Conservation (phyloP, 1,284 basidiomycete species). For the Cutaneotrichosporon spelunceum region DNA sequence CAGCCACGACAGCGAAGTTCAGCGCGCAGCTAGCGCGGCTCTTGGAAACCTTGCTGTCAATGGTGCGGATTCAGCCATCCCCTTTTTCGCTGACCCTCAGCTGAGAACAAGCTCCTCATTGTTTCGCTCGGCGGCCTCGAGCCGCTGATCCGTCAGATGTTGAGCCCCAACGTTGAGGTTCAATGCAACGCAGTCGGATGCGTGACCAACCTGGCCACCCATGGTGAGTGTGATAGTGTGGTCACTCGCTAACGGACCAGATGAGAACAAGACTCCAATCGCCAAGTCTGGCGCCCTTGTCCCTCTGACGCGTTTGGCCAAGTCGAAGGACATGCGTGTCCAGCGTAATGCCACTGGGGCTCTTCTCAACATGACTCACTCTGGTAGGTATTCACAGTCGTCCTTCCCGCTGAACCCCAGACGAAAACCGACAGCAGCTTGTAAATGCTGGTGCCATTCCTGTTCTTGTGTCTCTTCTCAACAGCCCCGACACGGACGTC, state of each 20-base stretch:
- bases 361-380: constrained; percentile 98
- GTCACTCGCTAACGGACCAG: constrained; percentile 47
- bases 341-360: constrained; percentile 98
- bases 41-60: constrained; percentile 98
- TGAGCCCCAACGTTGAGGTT: constrained; percentile 97
- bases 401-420: constrained; percentile 51
- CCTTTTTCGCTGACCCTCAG: constrained; percentile 54
- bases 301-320: constrained; percentile 90
- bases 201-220: constrained; percentile 97
- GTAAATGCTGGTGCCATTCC: constrained; percentile 99
- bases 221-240: constrained; percentile 62
- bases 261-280: constrained; percentile 99
- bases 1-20: constrained; percentile 98
- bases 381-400: constrained; percentile 61
- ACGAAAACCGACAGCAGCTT: constrained; percentile 97
- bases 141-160: constrained; percentile 94
- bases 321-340: constrained; percentile 98
- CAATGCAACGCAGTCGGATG: constrained; percentile 99
- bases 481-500: constrained; percentile 97
- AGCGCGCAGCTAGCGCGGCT: constrained; percentile 97
- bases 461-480: constrained; percentile 89
- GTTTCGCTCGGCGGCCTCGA: constrained; percentile 97
- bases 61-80: constrained; percentile 60
- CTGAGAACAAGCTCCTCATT: constrained; percentile 98
- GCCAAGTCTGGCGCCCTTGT: constrained; percentile 98